Evolutionary conservation across 2,329 filamentous ascomycete species (phyloP), one percentile per base, ranked within the genome.

Genomic region (Diaporthe australafricana): DNA sequence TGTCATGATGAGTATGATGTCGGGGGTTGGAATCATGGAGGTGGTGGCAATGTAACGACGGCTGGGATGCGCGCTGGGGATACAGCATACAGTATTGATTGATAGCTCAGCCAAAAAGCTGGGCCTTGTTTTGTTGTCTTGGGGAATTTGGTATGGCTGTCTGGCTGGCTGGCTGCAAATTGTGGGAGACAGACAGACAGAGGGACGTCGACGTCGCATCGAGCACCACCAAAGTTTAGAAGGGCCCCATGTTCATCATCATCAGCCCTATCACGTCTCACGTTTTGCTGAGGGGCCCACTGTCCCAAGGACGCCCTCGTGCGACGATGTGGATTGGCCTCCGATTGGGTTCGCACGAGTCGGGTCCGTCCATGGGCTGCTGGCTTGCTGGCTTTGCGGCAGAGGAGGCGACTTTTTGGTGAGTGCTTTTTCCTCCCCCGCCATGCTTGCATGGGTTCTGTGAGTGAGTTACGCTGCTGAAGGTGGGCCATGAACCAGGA

Each of bases 201-300:
- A 62, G 22, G 16, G 25, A 5, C 17, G 40, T 47, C 40, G 25
- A 5, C 17, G 40, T 47, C 40, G n/a, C 17, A 47, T 62, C 40
- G 27, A 63, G 27, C 25, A 48, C 42, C 42, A 25, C 42, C 40
- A 48, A 63, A 25, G 60, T 14, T 63, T 12, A 14, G 32, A 35
- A 35, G n/a, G 12, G 30, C 5, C n/a, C 45, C 60, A 20, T 65
- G 60, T 65, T 30, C 45, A 14, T 38, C 42, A 20, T 50, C 60
- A 35, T 35, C 32, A 65, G 60, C 60, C 60, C 60, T 65, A 65
- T 65, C 60, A 65, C 42, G 60, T 50, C 60, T 65, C 60, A 38
- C 14, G 60, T 12, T 65, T 50, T 50, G 20, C 3, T 25, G 12
- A 47, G n/a, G 20, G 40, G 27, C 30, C 60, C 60, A 50, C 60